Evolutionary conservation across 2,329 filamentous ascomycete genomes (phyloP), one percentile per base, ranked within the genome.

Genomic region (Trichoderma citrinoviride): DNA sequence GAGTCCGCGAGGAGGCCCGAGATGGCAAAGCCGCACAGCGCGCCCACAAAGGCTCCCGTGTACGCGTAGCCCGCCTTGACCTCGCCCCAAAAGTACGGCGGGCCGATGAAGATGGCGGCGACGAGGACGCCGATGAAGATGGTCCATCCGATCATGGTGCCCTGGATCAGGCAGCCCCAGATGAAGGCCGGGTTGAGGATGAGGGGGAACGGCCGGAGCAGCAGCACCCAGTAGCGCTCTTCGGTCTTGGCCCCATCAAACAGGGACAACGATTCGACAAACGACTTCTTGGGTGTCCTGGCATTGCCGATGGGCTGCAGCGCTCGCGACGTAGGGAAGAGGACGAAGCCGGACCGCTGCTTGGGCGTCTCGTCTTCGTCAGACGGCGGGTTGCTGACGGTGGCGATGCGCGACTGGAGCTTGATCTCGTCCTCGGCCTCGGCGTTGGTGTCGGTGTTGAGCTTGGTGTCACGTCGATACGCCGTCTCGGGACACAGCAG

Each of bases 61-160:
- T 97, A 96, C 64, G 92, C 86, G 75, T 94, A 93, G n/a, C 93
- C 93, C 1, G 91, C 92, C 72, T 91, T 79, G 60, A 91, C 87
- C 77, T 95, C 89, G 71, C 87, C 82, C 85, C 93, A 97, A 81
- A 87, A 95, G 46, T 93, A 85, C 0, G 92, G 91, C 2, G 90
- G 89, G 2, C 89, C 88, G 53, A 96, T 83, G 79, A 95, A 94
- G 69, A 96, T 88, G 66, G 89, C 86, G n/a, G 89, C 90, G 52
- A 96, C 80, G 69, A 95, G 87, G 67, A 95, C 89, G 64, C 91
- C 90, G 69, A 96, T 94, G 73, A 97, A 92, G 17, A 97, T 91
- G 1, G 93, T 96, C 93, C 94, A 98, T 68, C 93, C 94, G 72
- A 97, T 97, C 73, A 97, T 86, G 5, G 91, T 87, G 17, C 93